Evolutionary conservation across 371 early-diverging fungal species (phyloP), one percentile per base, ranked within the genome.

Genomic region (Mortierella sp.): DNA sequence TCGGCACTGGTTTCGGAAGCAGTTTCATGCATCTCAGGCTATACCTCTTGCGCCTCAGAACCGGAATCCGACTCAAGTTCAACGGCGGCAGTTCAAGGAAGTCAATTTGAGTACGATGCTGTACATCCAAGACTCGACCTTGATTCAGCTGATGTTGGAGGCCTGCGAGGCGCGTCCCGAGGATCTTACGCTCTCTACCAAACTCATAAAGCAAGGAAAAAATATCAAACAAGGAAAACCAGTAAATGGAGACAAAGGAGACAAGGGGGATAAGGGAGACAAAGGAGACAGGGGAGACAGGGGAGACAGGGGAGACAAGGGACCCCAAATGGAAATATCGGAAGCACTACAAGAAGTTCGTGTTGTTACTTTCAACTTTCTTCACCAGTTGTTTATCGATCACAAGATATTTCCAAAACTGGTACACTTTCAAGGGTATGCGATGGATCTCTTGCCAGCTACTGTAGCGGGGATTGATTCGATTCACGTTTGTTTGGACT

Each of bases 351-450:
- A 84, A 22, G 78, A 76, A 33, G 81, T 86, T 19, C 86, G 87
- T 10, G 74, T 79, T 19, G 70, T 83, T 4, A 87, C 88, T 3
- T 91, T 89, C 65, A 81, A 83, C 24, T 91, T 89, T 58, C 73
- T 89, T 64, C 91, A 91, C 59, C 79, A 84, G 24, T 69, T 88
- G 5, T 91, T 89, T 72, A 85, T 89, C 59, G 89, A 91, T 57
- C 85, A 86, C 66, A 86, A 85, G 80, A 66, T 88, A 19, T 78
- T 89, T n/a, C 85, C 85, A 43, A 91, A 91, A 67, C 82, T 88
- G 16, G 58, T 91, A n/a, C 91, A 91, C 67, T 91, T 91, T 57
- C 89, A 91, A 62, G 89, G 89, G 0, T 91, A 91, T 64, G 74
- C 89, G 9, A 76, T 83, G 50, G 87, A 89, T 11, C 77, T 91